Percentiles rank a stretch among this genome's conserved stretches.
These are phyloP conservation scores for Talaromyces sp. DNA, from an alignment of 2,329 filamentous ascomycete genomes.

Conservation along the genomic window DNA sequence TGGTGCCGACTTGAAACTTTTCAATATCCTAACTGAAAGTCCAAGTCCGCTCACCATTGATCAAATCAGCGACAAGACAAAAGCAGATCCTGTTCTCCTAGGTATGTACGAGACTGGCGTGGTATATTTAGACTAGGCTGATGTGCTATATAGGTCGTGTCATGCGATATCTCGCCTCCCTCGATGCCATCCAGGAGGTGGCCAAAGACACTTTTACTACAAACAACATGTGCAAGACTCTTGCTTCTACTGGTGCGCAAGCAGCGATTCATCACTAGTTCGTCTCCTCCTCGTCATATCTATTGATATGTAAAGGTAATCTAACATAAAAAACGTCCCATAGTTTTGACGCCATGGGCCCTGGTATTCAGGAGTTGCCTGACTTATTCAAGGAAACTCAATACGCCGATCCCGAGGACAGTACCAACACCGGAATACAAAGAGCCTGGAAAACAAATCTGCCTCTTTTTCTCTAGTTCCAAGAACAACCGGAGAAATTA, in stretches of 20 bases:
- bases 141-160: slow-evolving; percentile 15
- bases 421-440: background rate
- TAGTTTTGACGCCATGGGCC: slow-evolving; percentile 5
- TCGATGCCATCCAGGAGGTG: slow-evolving; percentile 15
- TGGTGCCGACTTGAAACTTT: slow-evolving; percentile 20
- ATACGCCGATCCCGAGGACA: background rate
- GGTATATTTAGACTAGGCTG: background rate
- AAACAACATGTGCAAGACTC: slow-evolving; percentile 14
- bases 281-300: background rate
- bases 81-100: slow-evolving; percentile 4
- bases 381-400: background rate
- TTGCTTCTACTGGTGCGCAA: background rate
- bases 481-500: background rate
- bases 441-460: background rate
- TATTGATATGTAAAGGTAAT: background rate
- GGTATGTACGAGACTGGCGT: background rate
- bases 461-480: slow-evolving; percentile 3
- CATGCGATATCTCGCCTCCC: slow-evolving; percentile 23
- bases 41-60: slow-evolving; percentile 16
- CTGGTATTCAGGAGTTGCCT: background rate
- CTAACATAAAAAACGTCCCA: background rate
- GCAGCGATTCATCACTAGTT: slow-evolving; percentile 5
- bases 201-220: slow-evolving; percentile 18
- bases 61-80: slow-evolving; percentile 11
- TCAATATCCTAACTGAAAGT: slow-evolving; percentile 15